Conservation (phyloP, 2,329 filamentous ascomycete species). For the Calycina herbarum region DNA sequence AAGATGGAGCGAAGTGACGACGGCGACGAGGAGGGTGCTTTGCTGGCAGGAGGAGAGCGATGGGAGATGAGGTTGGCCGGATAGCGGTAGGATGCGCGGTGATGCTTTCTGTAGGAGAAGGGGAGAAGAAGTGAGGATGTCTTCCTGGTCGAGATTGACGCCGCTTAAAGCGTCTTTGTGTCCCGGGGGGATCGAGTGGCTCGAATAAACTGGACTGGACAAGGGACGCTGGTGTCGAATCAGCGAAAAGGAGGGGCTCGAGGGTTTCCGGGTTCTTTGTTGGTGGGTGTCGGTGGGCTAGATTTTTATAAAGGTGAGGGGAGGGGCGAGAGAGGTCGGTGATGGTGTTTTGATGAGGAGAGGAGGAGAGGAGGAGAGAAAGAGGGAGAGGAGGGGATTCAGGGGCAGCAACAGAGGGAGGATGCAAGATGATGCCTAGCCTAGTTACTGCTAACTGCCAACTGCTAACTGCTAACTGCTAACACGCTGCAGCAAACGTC, state of each 20-base stretch:
- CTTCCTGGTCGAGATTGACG: background rate
- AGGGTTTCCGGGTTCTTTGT: background rate
- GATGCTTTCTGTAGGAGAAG: background rate
- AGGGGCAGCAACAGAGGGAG: no score
- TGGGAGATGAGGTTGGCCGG: background rate
- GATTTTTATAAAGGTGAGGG: background rate
- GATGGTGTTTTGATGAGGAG: background rate
- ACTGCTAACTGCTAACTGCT: no score
- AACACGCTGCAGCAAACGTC: no score
- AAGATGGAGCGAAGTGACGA: constrained; percentile 11
- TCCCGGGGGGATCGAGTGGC: background rate
- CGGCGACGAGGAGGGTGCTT: constrained; percentile 3
- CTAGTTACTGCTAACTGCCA: no score
- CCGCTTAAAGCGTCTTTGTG: background rate
- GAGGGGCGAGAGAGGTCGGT: background rate
- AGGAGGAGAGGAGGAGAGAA: no score
- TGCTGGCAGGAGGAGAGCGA: background rate
- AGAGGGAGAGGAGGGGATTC: no score
- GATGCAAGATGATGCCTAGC: no score
- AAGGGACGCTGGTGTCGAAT: background rate
- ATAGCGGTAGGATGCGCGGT: background rate
- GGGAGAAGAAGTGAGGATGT: background rate
- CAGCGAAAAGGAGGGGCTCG: background rate
- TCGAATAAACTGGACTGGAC: background rate
- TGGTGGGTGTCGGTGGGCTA: background rate